Base-by-base conservation (phyloP, 768 basidiomycete genomes). In the Gautieria morchelliformis region DNA sequence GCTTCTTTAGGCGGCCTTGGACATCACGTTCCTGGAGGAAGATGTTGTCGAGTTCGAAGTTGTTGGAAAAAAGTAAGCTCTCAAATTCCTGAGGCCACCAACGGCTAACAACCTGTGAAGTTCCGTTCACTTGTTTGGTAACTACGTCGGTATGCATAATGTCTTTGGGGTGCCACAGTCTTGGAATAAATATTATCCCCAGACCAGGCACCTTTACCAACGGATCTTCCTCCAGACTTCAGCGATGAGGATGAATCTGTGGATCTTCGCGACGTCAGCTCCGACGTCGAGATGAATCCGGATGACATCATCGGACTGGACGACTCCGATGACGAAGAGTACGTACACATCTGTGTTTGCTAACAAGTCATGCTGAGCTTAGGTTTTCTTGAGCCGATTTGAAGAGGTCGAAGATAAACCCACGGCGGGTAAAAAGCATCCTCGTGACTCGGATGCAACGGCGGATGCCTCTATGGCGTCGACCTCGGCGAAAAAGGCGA, bases 61-160 rank as follows among this genome's bases (percentile, higher is more conserved):
- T 48, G 76, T 83, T 46, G 93, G 93, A 58, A 86, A 89, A 73
- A 96, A 96, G 89, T 91, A 62, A 61, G 76, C 62, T 12, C 24
- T 14, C 35, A 10, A 1, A 14, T 14, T 37, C 2, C 35, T 37
- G 35, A 5, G 10, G 10, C n/a, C n/a, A 37, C 4, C 14, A 37
- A 37, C 9, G 14, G n/a, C 20, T 30, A 19, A 50, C 14, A 48
- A 19, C 39, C 52, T 55, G 24, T 52, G 5, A 48, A 32, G 33
- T 44, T 19, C 19, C 37, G 48, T 37, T 14, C 35, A 58, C 20
- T 17, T 24, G 19, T 32, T 55, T 53, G 7, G 3, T 56, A 91
- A 93, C 71, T 93, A 91, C 70, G 80, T 93, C 67, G 81, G 87
- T 87, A 69, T 46, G 75, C 66, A 41, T 47, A 27, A 35, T 39